phyloP scores from a whole-genome alignment of 768 basidiomycete species.

The Nidularia sp. region DNA sequence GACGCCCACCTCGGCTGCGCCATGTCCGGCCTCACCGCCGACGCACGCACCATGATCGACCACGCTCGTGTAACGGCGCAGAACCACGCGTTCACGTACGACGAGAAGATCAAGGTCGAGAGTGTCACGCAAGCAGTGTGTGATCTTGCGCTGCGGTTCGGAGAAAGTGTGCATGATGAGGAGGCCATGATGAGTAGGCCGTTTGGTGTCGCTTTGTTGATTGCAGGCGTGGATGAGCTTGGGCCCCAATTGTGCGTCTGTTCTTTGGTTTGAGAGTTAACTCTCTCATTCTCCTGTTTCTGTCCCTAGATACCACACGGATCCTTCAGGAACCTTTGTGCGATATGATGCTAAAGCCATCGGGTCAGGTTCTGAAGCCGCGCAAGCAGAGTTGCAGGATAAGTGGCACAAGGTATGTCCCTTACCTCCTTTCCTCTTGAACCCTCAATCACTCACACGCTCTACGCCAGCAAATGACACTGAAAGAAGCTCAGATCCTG shows the following conservation, averaged over 20 bases:
- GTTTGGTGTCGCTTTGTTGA: slow-evolving; percentile 95
- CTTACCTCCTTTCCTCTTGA: neutral
- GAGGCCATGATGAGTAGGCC: slow-evolving; percentile 99
- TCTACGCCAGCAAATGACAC: slow-evolving; percentile 76
- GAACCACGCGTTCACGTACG: slow-evolving; percentile 94
- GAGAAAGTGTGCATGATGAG: slow-evolving; percentile 98
- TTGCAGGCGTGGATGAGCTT: slow-evolving; percentile 95
- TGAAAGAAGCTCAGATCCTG: slow-evolving; percentile 82
- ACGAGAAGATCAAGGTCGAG: slow-evolving; percentile 96
- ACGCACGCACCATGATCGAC: slow-evolving; percentile 99
- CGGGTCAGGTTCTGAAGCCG: slow-evolving; percentile 96
- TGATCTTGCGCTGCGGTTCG: slow-evolving; percentile 93
- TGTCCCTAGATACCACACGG: slow-evolving; percentile 81
- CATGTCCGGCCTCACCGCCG: slow-evolving; percentile 96
- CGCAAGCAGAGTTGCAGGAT: slow-evolving; percentile 94
- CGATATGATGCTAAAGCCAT: slow-evolving; percentile 98
- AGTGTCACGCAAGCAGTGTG: slow-evolving; percentile 98
- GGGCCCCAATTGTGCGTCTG: slow-evolving; percentile 90
- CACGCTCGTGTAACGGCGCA: slow-evolving; percentile 96
- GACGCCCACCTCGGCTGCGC: slow-evolving; percentile 95
- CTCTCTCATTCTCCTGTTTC: neutral
- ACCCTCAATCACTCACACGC: slow-evolving; percentile 1
- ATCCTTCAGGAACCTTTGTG: slow-evolving; percentile 97
- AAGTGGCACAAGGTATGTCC: slow-evolving; percentile 86
- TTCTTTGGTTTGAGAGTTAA: neutral